Evolutionary conservation across 176 grass and related monocot species (phyloP), one percentile per base, ranked within the genome.

Genomic region (Zea luxurians): DNA sequence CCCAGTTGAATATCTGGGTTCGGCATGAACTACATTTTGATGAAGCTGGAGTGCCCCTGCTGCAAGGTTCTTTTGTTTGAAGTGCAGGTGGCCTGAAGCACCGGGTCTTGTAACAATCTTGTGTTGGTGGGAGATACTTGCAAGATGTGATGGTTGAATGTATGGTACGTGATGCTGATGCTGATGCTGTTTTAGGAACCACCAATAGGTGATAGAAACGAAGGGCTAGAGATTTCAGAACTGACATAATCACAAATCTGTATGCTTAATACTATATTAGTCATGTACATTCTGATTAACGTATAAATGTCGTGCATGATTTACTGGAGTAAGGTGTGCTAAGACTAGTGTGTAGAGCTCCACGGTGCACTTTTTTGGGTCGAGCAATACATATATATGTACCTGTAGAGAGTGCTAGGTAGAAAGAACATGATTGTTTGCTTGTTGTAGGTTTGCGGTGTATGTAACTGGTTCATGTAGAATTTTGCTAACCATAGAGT

Each of bases 231-330:
- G 68, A 68, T 79, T 18, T 43, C 17, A 45, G 78, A 48, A 64
- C 52, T 68, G 71, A 9, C 45, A 35, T 79, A 50, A 8, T 15
- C n/a, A 42, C 13, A 73, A 46, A 48, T 49, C 34, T 87, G 48
- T 83, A 83, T 87, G 80, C 43, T 78, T 49, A 11, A 50, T 73
- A 86, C 34, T 57, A 35, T 8, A 13, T n/a, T 64, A 61, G 73
- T 17, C 40, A 62, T 88, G 86, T 83, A 88, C 69, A 88, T 79
- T 83, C 8, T 79, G 69, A 74, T 54, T 68, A 83, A 73, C 57
- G 5, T 46, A 13, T 20, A 7, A n/a, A 49, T 87, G 58, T 13
- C 41, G 10, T 53, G 66, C 79, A 73, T 74, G 4, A 41, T 16
- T 50, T 37, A 18, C 16, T 61, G 74, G 68, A 67, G 10, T 52